A percentile compares a stretch with the other conserved stretches of the same genome.
These are phyloP conservation scores for Rhodotorula sp. DNA, from an alignment of 1,284 basidiomycete species.

Conservation along the genomic window DNA sequence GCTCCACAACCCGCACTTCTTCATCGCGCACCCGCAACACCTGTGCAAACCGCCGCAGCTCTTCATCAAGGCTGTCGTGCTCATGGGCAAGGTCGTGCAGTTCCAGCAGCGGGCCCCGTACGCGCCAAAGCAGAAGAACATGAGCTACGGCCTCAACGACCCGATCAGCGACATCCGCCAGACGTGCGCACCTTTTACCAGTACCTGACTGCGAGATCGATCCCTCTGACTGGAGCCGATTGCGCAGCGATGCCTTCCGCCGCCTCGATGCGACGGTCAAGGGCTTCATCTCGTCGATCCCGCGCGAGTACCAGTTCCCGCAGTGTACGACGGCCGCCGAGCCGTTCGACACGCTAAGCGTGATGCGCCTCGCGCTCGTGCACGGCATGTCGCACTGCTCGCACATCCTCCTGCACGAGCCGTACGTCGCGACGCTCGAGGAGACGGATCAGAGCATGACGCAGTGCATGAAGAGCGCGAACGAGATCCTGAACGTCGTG, in stretches of 20 bases:
- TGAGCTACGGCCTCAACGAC: neutral
- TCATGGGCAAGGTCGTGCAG: constrained; percentile 38
- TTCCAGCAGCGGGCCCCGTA: constrained; percentile 34
- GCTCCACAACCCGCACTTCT: constrained; percentile 35
- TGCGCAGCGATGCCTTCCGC: constrained; percentile 40
- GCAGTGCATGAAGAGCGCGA: constrained; percentile 32
- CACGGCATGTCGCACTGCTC: constrained; percentile 34
- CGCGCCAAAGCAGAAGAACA: neutral
- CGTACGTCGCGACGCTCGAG: constrained; percentile 29
- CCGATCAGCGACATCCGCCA: constrained; percentile 13
- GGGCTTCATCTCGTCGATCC: constrained; percentile 43
- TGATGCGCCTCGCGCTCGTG: constrained; percentile 31
- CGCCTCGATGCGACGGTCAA: constrained; percentile 39
- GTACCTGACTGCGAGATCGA: neutral
- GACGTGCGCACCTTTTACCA: constrained; percentile 2
- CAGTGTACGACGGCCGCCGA: neutral
- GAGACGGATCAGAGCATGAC: constrained; percentile 31
- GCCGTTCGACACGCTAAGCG: neutral
- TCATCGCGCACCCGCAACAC: constrained; percentile 40
- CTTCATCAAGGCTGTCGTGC: constrained; percentile 40
- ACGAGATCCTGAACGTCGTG: constrained; percentile 39
- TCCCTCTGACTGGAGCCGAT: neutral
- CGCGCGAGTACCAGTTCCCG: constrained; percentile 38
- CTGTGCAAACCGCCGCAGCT: constrained; percentile 39
- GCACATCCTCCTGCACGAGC: constrained; percentile 44